Percentiles rank a stretch among this genome's conserved stretches.
phyloP scores from a whole-genome alignment of 139 green algal species.

The Mesostigma viride region DNA sequence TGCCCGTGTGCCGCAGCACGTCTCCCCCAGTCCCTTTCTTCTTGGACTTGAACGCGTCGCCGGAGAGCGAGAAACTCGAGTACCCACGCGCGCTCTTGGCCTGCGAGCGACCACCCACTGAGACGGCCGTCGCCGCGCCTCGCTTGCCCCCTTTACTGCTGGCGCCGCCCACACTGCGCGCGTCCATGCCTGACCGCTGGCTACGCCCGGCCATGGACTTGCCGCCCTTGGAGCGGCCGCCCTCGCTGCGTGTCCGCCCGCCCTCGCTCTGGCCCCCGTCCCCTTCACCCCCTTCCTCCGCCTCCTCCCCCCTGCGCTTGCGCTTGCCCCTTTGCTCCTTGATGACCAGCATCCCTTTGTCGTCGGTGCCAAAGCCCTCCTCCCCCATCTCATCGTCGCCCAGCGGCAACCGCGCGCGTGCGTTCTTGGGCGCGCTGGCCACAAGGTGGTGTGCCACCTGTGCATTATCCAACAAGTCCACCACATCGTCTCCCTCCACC shows the following conservation, averaged over 20 bases:
- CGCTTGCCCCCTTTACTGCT: slow-evolving; percentile 25
- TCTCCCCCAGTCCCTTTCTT: slow-evolving; percentile 46
- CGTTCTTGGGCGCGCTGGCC: not conserved
- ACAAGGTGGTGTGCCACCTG: too few species aligned
- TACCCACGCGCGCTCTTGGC: not conserved
- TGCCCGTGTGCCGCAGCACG: too few species aligned
- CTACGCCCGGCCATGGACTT: too few species aligned
- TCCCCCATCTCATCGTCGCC: slow-evolving; percentile 18
- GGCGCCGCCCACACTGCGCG: not conserved
- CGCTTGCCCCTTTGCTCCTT: slow-evolving; percentile 35
- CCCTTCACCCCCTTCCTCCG: too few species aligned
- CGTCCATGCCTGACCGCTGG: too few species aligned
- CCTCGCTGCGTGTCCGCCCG: too few species aligned
- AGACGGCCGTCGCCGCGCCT: slow-evolving; percentile 23
- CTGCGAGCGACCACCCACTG: not conserved
- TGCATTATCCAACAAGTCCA: too few species aligned
- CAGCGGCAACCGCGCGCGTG: slow-evolving; percentile 16
- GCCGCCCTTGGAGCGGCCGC: too few species aligned
- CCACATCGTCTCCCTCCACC: too few species aligned
- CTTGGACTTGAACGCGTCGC: slow-evolving; percentile 22
- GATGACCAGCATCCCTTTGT: slow-evolving; percentile 55
- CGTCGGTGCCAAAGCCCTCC: slow-evolving; percentile 34
- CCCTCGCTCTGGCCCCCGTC: too few species aligned
- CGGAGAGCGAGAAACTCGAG: slow-evolving; percentile 8
- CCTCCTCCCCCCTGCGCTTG: slow-evolving; percentile 25